Conservation (phyloP, 106 monocot genomes). For the Dioscorea dumetorum region DNA sequence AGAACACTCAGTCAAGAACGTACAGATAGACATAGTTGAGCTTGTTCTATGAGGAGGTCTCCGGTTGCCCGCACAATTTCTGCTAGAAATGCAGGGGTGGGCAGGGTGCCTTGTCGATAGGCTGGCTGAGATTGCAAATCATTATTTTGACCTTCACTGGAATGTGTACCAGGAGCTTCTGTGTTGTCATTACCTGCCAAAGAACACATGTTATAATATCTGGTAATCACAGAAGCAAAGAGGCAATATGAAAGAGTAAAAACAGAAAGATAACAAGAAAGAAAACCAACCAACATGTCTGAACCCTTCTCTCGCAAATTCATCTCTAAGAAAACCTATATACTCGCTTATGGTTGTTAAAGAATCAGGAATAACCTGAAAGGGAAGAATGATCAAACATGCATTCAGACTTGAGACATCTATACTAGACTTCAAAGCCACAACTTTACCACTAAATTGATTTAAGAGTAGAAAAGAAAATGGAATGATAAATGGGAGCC, state of each 20-base stretch:
- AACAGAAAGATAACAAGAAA: background rate
- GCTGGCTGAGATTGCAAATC: slow-evolving; percentile 13
- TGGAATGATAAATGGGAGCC: background rate
- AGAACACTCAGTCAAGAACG: background rate
- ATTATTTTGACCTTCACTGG: slow-evolving; percentile 11
- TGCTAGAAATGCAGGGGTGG: slow-evolving; percentile 44
- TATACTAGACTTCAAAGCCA: background rate
- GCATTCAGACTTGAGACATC: too few relatives aligned
- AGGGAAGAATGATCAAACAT: background rate
- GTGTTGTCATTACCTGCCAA: background rate
- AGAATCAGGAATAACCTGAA: slow-evolving; percentile 88
- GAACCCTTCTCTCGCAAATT: slow-evolving; percentile 57
- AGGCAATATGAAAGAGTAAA: background rate
- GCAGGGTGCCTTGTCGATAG: slow-evolving; percentile 40
- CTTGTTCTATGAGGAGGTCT: slow-evolving; percentile 47
- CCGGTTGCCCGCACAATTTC: slow-evolving; percentile 46
- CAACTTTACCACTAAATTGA: slow-evolving; percentile 2
- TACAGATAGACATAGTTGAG: slow-evolving; percentile 40
- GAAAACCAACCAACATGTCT: slow-evolving; percentile 37
- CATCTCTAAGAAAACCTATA: slow-evolving; percentile 50
- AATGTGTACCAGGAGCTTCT: slow-evolving; percentile 5
- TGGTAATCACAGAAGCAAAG: too few relatives aligned
- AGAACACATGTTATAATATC: too few relatives aligned
- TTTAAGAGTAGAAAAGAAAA: background rate
- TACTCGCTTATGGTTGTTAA: slow-evolving; percentile 75